A percentile compares a stretch with the other conserved stretches of the same genome.
Conservation (phyloP, 768 basidiomycete species). For the Russula griseocarnosa region DNA sequence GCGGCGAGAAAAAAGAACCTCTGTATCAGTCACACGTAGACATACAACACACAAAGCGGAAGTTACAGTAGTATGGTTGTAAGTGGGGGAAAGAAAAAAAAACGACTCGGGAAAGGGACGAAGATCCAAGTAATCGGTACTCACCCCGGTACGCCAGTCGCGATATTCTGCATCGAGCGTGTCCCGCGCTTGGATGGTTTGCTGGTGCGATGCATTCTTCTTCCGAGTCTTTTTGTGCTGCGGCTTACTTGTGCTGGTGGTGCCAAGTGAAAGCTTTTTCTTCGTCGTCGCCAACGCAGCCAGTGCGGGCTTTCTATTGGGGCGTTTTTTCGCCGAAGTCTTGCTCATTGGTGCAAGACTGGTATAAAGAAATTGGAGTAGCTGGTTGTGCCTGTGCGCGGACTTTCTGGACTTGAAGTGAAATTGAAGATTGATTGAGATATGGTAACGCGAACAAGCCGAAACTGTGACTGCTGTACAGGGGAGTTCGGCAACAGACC, state of each 20-base stretch:
- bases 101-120: neutral
- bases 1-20: neutral
- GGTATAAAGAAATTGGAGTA: neutral
- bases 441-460: no score
- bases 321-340: neutral
- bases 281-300: neutral
- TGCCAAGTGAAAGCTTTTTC: neutral
- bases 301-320: neutral
- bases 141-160: neutral
- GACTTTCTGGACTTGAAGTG: no score
- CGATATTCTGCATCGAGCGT: conserved; percentile 15
- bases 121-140: neutral
- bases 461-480: no score
- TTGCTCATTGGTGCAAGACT: neutral
- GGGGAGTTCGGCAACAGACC: no score
- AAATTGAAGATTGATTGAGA: neutral
- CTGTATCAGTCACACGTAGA: neutral
- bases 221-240: conserved; percentile 9
- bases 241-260: neutral
- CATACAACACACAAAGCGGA: no score
- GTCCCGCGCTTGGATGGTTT: conserved; percentile 13
- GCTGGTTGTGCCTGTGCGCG: no score
- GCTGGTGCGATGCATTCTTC: conserved; percentile 1
- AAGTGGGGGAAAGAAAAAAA: neutral
- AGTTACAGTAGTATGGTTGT: neutral